phyloP scores from a whole-genome alignment of 768 basidiomycete genomes.

The Gloeostereum incarnatum region DNA sequence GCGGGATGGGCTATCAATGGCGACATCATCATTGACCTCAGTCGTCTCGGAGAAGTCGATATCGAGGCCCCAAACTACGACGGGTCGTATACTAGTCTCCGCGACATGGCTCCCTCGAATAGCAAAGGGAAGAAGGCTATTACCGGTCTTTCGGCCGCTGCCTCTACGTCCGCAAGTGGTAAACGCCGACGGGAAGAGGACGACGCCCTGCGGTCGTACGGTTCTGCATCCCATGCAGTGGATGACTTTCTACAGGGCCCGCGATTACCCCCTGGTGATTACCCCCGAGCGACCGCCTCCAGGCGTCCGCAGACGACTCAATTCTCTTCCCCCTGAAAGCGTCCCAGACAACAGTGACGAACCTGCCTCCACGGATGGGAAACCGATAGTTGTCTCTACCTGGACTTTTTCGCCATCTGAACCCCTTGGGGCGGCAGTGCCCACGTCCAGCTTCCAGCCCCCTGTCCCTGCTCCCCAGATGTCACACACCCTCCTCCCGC shows the following conservation, averaged over 20 bases:
- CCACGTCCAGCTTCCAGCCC: no score
- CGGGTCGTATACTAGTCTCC: constrained; percentile 52
- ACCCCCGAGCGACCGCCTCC: constrained; percentile 22
- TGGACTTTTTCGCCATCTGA: no score
- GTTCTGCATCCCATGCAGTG: constrained; percentile 45
- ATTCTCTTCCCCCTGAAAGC: constrained; percentile 7
- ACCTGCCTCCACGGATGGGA: no score
- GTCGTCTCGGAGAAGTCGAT: constrained; percentile 54
- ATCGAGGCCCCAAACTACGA: constrained; percentile 51
- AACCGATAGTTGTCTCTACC: no score
- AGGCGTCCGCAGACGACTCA: constrained; percentile 24
- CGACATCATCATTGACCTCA: constrained; percentile 78
- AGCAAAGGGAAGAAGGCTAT: constrained; percentile 45
- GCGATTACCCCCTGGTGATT: constrained; percentile 12
- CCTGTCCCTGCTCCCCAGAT: constrained; percentile 5
- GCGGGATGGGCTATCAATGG: constrained; percentile 86
- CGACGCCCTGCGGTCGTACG: constrained; percentile 38
- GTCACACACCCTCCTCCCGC: constrained; percentile 7
- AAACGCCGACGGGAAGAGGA: constrained; percentile 56
- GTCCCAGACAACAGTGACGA: background rate
- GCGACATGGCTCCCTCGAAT: constrained; percentile 39
- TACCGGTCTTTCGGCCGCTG: constrained; percentile 3
- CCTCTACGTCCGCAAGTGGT: constrained; percentile 15
- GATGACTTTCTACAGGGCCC: constrained; percentile 38
- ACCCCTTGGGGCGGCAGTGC: no score